phyloP scores from a whole-genome alignment of 352 stramenopile genomes.

The Pilasporangium apinafurcum region DNA sequence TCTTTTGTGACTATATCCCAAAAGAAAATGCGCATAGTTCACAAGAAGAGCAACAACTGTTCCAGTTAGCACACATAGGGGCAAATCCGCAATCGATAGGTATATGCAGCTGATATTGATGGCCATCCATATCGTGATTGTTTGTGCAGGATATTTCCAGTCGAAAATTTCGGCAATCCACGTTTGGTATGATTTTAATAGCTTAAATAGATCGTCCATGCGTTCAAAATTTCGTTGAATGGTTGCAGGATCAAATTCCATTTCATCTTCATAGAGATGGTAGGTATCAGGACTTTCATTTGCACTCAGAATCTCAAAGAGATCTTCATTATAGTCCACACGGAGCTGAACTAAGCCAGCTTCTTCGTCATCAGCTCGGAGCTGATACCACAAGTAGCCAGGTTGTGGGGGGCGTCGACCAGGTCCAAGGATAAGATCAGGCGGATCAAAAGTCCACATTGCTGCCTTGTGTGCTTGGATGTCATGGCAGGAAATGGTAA shows the following conservation, averaged over 20 bases:
- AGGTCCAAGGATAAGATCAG: slow-evolving; percentile 9
- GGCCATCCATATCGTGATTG: slow-evolving; percentile 11
- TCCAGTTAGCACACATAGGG: not conserved
- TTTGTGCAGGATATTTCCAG: slow-evolving; percentile 17
- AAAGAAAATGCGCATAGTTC: slow-evolving; percentile 10
- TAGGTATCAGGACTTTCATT: slow-evolving; percentile 12
- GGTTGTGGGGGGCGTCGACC: slow-evolving; percentile 6
- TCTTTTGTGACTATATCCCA: slow-evolving; percentile 14
- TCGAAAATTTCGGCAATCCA: slow-evolving; percentile 17
- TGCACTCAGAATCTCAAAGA: slow-evolving; percentile 7
- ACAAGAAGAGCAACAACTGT: slow-evolving; percentile 6
- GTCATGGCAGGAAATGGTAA: slow-evolving; percentile 17
- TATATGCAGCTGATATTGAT: slow-evolving; percentile 10
- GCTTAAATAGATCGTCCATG: slow-evolving; percentile 16
- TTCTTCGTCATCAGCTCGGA: slow-evolving; percentile 21
- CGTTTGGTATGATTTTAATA: slow-evolving; percentile 7
- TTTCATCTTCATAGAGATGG: slow-evolving; percentile 17
- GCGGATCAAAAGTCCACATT: slow-evolving; percentile 14
- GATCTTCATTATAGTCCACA: slow-evolving; percentile 17
- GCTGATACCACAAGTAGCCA: slow-evolving; percentile 14
- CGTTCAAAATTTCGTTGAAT: slow-evolving; percentile 31
- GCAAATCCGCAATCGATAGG: slow-evolving; percentile 9
- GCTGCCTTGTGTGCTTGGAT: slow-evolving; percentile 15
- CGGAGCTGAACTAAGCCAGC: slow-evolving; percentile 16
- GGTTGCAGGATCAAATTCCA: slow-evolving; percentile 19